Evolutionary conservation across 225 moss, liverwort and hornwort species (phyloP).

Genomic region (Neckera pumila): DNA sequence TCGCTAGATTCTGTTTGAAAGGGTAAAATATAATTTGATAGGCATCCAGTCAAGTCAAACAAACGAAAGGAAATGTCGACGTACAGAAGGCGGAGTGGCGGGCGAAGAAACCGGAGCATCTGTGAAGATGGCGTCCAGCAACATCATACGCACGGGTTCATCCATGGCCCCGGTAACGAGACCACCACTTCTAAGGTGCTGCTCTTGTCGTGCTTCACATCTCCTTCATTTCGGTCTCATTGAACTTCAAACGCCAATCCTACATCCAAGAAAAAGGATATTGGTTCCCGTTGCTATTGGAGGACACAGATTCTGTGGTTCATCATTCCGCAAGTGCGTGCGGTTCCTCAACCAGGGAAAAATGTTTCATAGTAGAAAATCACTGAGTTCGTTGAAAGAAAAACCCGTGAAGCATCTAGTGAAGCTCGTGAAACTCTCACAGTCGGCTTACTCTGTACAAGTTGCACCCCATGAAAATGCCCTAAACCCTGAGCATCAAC

Average conservation of each 20-base stretch:
- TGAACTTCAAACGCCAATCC: background rate
- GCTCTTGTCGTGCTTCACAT: background rate
- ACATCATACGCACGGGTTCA: conserved; percentile 40
- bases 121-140: conserved; percentile 45
- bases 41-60: background rate
- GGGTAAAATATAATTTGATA: no score
- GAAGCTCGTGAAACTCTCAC: background rate
- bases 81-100: conserved; percentile 30
- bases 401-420: background rate
- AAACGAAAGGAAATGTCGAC: background rate
- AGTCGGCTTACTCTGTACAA: background rate
- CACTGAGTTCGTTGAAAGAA: background rate
- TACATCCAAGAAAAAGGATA: background rate
- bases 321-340: background rate
- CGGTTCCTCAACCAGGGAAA: background rate
- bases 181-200: background rate
- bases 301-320: background rate
- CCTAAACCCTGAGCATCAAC: background rate
- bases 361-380: background rate
- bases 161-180: conserved; percentile 2
- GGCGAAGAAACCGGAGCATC: conserved; percentile 28
- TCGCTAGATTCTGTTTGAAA: no score
- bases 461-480: background rate
- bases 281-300: background rate
- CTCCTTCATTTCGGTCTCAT: background rate